Conservation (phyloP, 2,329 filamentous ascomycete species). For the Dichotomopilus funicola region DNA sequence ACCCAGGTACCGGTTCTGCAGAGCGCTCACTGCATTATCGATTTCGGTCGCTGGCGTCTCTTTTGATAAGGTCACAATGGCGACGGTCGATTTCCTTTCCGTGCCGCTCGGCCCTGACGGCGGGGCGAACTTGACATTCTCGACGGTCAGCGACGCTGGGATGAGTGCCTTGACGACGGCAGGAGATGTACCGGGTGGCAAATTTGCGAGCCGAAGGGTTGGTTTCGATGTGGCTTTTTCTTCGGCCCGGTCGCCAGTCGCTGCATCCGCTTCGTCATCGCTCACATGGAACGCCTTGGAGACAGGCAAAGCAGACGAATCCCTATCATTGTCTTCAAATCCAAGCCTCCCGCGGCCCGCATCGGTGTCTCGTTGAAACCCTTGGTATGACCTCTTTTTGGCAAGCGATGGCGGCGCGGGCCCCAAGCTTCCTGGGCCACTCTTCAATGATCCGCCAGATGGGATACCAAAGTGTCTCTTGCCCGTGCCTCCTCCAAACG, state of each 20-base stretch:
- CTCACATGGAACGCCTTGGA: slow-evolving; percentile 68
- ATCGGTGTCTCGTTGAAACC: slow-evolving; percentile 32
- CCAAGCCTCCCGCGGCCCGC: slow-evolving; percentile 31
- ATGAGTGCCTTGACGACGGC: slow-evolving; percentile 55
- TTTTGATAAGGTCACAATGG: slow-evolving; percentile 73
- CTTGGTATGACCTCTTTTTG: slow-evolving; percentile 50
- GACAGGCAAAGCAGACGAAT: slow-evolving; percentile 48
- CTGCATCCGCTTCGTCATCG: slow-evolving; percentile 46
- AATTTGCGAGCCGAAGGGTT: slow-evolving; percentile 53
- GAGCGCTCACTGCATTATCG: slow-evolving; percentile 66
- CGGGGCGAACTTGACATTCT: slow-evolving; percentile 66
- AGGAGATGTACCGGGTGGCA: slow-evolving; percentile 55
- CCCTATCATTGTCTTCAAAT: slow-evolving; percentile 33
- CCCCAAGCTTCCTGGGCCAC: slow-evolving; percentile 57
- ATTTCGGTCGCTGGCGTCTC: slow-evolving; percentile 80
- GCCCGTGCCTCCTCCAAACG: slow-evolving; percentile 31
- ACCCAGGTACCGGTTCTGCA: slow-evolving; percentile 81
- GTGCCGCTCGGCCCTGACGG: slow-evolving; percentile 42
- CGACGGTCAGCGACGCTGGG: slow-evolving; percentile 55
- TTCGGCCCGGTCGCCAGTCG: slow-evolving; percentile 42
- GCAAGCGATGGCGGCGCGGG: slow-evolving; percentile 42
- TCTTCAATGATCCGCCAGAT: slow-evolving; percentile 47
- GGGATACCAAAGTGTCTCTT: slow-evolving; percentile 61
- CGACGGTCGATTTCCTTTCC: slow-evolving; percentile 66
- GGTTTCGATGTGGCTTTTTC: slow-evolving; percentile 57